Base-by-base conservation (phyloP, 495 filamentous ascomycete species). In the Evernia prunastri region DNA sequence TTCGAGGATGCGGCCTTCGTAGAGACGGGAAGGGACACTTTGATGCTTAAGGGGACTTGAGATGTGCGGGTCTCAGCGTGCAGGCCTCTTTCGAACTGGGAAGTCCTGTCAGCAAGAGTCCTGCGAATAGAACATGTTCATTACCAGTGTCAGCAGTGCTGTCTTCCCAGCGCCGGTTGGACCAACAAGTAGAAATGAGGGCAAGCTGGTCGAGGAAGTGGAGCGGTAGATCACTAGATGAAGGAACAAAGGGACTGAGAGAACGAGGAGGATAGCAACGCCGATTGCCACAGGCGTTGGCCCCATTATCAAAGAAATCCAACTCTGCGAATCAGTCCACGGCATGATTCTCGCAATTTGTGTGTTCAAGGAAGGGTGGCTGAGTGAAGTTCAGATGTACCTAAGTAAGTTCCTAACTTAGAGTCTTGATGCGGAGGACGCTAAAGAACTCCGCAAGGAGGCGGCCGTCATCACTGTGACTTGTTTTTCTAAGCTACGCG, bases 151-250 rank as follows among this genome's bases (percentile, higher is more conserved):
- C 13, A 92, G 77, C 37, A 98, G 82, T 56, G 89, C 82, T 9
- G 94, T 97, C 75, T 98, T 98, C 67, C 94, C 94, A 58, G 87
- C 82, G 63, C 87, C 89, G 36, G 86, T 86, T 10, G 93, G 94
- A 7, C 94, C 94, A 57, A 93, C 71, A 20, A 98, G 84, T 4
- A 97, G 78, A 73, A 97, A 91, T 9, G 87, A 89, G 36, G 92
- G 91, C 7, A 91, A 83, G 13, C 80, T 82, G 31, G 82, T 84
- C 60, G 87, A 85, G 1, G 84, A 81, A 49, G 81, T 84, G 37
- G 80, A 77, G 23, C 79, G 79, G 74, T 90, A 89, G 71, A 96
- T 84, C 68, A 89, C 71, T 57, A 83, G 70, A 78, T 97, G 94
- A 36, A 97, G 78, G 64, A 95, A 67, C 35, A 96, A 70, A 20